Base-by-base conservation (phyloP, 768 basidiomycete species). In the Trametes maxima region DNA sequence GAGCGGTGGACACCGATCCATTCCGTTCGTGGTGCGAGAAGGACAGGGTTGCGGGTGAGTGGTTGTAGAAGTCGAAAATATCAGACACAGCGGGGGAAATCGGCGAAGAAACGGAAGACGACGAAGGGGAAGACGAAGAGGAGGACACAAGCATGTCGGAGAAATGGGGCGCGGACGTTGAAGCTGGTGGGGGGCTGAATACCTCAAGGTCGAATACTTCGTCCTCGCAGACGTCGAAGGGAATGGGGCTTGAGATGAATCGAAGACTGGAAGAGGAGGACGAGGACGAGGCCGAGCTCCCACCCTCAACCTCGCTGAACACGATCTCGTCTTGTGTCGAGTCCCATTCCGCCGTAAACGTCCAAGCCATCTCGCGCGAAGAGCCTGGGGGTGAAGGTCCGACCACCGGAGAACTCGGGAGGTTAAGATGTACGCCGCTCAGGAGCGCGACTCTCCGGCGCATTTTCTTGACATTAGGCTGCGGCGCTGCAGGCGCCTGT, bases 271-370 rank as follows among this genome's bases (percentile, higher is more conserved):
- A 37, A 2, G 54, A 50, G 2, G 61, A 52, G 10, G 64, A 37
- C 2, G 48, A 39, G 7, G 61, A 52, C 10, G 61, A 45, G 14
- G 61, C 44, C 2, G 61, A 40, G 14, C 24, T 51, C 1, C 37
- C 54, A 47, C 51, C 44, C 48, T 72, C 69, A 45, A 69, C 45
- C 10, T 70, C 69, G n/a, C 67, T 68, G 60, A 72, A 67, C 13
- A 72, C 63, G 42, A 72, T 69, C 43, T 65, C 64, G 45, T 64
- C 63, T 10, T 68, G 64, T 3, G 65, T 64, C 42, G 67, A 57
- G 51, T 73, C 70, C 70, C 70, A 71, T 47, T 71, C 70, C 4
- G 72, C 72, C 1, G 70, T 71, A 58, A 73, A 73, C n/a, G 72
- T 70, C 37, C 70, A 64, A 11, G 69, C 68, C 24, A 68, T 68